Evolutionary conservation across 495 filamentous ascomycete species (phyloP).

Genomic region (Schizothecium vesticola): DNA sequence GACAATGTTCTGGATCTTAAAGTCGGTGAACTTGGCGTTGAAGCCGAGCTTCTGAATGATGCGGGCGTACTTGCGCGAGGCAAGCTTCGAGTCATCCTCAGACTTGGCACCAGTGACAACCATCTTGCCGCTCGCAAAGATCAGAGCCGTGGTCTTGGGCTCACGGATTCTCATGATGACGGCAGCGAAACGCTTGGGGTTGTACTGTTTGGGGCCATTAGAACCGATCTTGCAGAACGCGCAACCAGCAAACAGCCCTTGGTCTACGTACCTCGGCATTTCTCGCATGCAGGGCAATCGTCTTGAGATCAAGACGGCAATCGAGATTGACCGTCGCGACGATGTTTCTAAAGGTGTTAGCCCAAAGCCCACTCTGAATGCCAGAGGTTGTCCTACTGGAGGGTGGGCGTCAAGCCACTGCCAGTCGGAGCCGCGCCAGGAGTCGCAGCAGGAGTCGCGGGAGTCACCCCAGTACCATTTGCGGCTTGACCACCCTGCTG

Average conservation of each 20-base stretch:
- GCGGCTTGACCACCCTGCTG: conserved; percentile 52
- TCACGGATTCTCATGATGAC: conserved; percentile 99
- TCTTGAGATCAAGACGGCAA: conserved; percentile 97
- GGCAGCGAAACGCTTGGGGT: conserved; percentile 89
- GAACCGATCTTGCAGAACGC: conserved; percentile 10
- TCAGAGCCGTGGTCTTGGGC: conserved; percentile 94
- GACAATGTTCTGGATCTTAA: conserved; percentile 99
- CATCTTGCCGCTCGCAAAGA: conserved; percentile 99
- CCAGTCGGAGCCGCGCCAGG: conserved; percentile 72
- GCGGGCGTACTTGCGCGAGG: conserved; percentile 94
- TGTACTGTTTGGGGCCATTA: conserved; percentile 33
- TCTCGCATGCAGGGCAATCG: conserved; percentile 94
- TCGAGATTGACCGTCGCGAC: conserved; percentile 98
- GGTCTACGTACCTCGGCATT: conserved; percentile 68
- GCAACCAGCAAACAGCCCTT: conserved; percentile 29
- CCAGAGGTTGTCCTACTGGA: conserved; percentile 76
- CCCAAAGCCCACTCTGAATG: conserved; percentile 34
- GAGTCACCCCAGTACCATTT: conserved; percentile 80
- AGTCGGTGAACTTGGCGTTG: conserved; percentile 99
- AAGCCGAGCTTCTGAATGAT: conserved; percentile 99
- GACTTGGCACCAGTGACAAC: conserved; percentile 98
- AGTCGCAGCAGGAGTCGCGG: conserved; percentile 92
- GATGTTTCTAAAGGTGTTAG: conserved; percentile 88
- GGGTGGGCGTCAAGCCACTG: conserved; percentile 84
- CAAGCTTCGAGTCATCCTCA: conserved; percentile 95